Evolutionary conservation across 1,284 basidiomycete genomes (phyloP).

Genomic region (Wolfiporia cocos): DNA sequence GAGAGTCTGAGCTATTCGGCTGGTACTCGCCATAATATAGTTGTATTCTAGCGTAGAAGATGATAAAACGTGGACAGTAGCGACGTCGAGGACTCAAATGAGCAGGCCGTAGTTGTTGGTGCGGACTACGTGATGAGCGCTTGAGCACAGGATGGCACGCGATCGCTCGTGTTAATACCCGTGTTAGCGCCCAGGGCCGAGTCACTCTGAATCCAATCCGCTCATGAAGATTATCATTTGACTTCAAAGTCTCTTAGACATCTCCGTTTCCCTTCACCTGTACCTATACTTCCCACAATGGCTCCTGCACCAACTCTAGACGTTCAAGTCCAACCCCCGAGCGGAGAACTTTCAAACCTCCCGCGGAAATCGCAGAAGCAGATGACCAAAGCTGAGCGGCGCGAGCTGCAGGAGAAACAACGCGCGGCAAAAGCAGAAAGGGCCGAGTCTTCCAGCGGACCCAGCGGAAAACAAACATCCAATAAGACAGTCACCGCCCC

Average conservation of each 20-base stretch:
- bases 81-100: not conserved
- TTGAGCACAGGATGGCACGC: too few relatives aligned
- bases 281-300: slow-evolving; percentile 11
- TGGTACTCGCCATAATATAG: too few relatives aligned
- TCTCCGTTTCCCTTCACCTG: slow-evolving; percentile 8
- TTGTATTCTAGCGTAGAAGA: too few relatives aligned
- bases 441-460: slow-evolving; percentile 12
- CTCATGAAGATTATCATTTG: slow-evolving; percentile 5
- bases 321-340: slow-evolving; percentile 17
- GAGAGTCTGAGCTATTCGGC: not conserved
- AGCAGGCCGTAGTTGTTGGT: slow-evolving; percentile 1
- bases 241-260: too few relatives aligned
- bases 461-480: slow-evolving; percentile 11
- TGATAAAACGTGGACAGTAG: too few relatives aligned
- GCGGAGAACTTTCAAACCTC: slow-evolving; percentile 20
- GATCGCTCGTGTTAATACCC: too few relatives aligned
- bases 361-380: slow-evolving; percentile 44
- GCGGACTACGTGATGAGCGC: not conserved
- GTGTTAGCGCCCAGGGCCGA: too few relatives aligned
- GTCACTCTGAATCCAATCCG: slow-evolving; percentile 11
- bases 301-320: slow-evolving; percentile 21
- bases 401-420: slow-evolving; percentile 75
- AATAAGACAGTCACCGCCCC: slow-evolving; percentile 8
- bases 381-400: slow-evolving; percentile 70
- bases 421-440: slow-evolving; percentile 63